phyloP scores from a whole-genome alignment of 2,329 filamentous ascomycete genomes.

The Metarhizium robertsii region DNA sequence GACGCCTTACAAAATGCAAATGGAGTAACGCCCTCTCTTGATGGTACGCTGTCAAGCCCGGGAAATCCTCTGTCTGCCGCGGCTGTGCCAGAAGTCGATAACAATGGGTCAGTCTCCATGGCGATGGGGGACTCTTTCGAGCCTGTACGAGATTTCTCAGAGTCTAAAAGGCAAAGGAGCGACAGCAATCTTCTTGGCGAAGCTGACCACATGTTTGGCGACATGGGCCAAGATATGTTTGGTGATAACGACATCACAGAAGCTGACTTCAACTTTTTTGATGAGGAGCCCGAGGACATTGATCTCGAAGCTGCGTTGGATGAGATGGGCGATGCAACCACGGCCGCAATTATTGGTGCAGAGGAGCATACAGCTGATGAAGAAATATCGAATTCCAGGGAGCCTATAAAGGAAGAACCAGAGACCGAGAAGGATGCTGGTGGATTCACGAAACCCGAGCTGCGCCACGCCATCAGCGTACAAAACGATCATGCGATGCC shows the following conservation, averaged over 20 bases:
- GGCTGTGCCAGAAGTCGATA: constrained; percentile 22
- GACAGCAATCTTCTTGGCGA: constrained; percentile 34
- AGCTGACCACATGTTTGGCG: constrained; percentile 55
- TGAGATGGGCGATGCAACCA: constrained; percentile 7
- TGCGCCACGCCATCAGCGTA: constrained; percentile 48
- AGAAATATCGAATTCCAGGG: constrained; percentile 7
- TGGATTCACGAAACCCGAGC: constrained; percentile 50
- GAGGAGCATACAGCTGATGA: constrained; percentile 8
- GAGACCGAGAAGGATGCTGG: constrained; percentile 16
- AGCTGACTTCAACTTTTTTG: constrained; percentile 77
- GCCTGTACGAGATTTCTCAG: constrained; percentile 23
- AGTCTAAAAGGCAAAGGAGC: constrained; percentile 35
- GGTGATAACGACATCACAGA: constrained; percentile 70
- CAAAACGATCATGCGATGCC: constrained; percentile 31
- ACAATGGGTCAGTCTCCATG: constrained; percentile 11
- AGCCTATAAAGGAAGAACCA: constrained; percentile 9
- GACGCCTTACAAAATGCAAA: constrained; percentile 49
- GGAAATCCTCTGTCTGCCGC: constrained; percentile 29
- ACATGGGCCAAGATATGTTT: constrained; percentile 61
- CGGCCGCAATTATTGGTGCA: not conserved
- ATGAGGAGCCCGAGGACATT: constrained; percentile 44
- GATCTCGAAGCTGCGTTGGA: constrained; percentile 26
- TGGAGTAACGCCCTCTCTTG: constrained; percentile 47
- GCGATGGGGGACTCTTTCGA: constrained; percentile 14
- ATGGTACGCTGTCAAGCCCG: constrained; percentile 47